Base-by-base conservation (phyloP, 2,329 filamentous ascomycete species). In the Microthyrium microscopicum region DNA sequence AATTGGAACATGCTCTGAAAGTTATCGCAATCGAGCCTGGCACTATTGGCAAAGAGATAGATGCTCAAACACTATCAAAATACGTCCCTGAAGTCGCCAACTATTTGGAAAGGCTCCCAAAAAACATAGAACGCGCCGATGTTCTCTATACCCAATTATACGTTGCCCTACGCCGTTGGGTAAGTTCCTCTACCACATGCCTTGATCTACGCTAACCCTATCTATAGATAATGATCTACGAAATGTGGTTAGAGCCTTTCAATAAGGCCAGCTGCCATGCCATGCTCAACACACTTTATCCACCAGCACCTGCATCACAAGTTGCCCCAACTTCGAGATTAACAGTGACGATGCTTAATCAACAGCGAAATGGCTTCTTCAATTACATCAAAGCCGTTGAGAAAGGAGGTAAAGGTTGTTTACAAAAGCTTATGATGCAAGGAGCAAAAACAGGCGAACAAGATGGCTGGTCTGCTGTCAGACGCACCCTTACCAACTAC, bases 251-350 rank as follows among this genome's bases (percentile, higher is more conserved):
- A 20, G 56, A 62, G 20, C 70, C 70, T 1, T 73, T 72, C 52
- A 70, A 70, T 55, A 74, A 73, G 49, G 61, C 66, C 44, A 76
- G 75, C 47, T 74, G 72, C 46, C 60, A 75, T 41, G 73, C 70
- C 34, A 72, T 77, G 64, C 64, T 77, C 32, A 77, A 77, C 52
- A 77, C 72, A 7, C 57, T 77, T 20, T 70, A 75, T 41, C 73
- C 73, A 5, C 70, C 73, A 2, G 57, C 65, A 26, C 56, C 58
- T 27, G 50, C 52, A 9, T 50, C 53, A 12, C 56, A 57, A 13
- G 42, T 37, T 15, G 34, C 39, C 19, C 41, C 42, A 11, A 50
- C 43, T 31, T 69, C 67, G 19, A 60, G 66, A 33, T 49, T 75
- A 37, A 68, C 62, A 6, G 49, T 55, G 3, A 50, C 60, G 18